Evolutionary conservation across 2,329 filamentous ascomycete genomes (phyloP).

Genomic region (Fusarium palustre): DNA sequence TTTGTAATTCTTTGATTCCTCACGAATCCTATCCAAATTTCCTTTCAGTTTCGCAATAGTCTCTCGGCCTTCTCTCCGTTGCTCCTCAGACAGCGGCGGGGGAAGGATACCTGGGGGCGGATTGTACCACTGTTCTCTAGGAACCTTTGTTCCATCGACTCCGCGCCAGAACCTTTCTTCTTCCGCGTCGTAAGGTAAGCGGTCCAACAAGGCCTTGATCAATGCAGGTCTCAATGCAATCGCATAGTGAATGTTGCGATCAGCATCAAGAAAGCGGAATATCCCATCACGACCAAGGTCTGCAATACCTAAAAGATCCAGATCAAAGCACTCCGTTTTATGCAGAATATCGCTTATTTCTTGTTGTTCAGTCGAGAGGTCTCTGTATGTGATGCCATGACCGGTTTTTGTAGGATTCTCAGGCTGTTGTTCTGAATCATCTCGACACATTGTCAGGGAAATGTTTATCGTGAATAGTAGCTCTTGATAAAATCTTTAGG

Average conservation of each 20-base stretch:
- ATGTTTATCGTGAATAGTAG: neutral
- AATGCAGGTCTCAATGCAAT: neutral
- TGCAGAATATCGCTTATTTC: conserved; percentile 12
- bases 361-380: neutral
- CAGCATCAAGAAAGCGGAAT: conserved; percentile 2
- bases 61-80: neutral
- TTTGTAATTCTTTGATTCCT: neutral
- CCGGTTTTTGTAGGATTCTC: neutral
- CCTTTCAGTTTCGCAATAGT: neutral
- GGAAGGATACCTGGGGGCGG: neutral
- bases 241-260: conserved; percentile 1
- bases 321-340: neutral
- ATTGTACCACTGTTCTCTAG: neutral
- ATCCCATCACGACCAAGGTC: conserved; percentile 10
- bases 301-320: neutral
- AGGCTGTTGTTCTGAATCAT: neutral
- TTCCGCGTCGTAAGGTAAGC: neutral
- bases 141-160: neutral
- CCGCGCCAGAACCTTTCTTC: neutral
- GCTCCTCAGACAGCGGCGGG: neutral
- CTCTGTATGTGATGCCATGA: neutral
- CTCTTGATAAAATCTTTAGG: neutral
- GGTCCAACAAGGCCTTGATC: conserved; percentile 1
- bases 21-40: fast-evolving
- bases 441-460: neutral